These are phyloP conservation scores for Tetracladium maxilliforme DNA, from an alignment of 2,329 filamentous ascomycete genomes.

Conservation along the genomic window DNA sequence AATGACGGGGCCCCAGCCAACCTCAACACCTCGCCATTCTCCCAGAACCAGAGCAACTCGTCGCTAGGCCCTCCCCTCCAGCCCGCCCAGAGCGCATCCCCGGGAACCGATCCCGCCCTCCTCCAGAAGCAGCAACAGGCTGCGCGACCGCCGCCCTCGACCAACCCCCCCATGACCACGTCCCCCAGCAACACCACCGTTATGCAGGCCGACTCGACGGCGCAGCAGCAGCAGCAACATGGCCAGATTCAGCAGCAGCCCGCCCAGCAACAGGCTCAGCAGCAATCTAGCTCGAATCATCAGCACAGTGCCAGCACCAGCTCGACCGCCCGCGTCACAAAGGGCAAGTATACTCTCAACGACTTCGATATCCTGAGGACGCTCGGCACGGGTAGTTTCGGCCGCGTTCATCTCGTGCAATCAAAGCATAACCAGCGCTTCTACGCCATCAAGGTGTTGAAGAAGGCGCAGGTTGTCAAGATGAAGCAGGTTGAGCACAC, in stretches of 20 bases:
- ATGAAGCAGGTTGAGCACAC: conserved; percentile 99
- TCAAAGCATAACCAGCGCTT: conserved; percentile 96
- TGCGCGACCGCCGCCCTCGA: no score
- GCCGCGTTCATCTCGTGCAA: conserved; percentile 89
- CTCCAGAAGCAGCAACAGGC: no score
- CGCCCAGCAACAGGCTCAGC: conserved; percentile 16
- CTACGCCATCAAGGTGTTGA: conserved; percentile 96
- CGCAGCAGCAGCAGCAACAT: conserved; percentile 10
- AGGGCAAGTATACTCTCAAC: conserved; percentile 88
- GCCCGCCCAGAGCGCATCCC: no score
- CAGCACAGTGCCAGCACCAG: no score
- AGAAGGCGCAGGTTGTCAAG: conserved; percentile 96
- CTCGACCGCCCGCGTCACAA: conserved; percentile 56
- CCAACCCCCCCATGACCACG: no score
- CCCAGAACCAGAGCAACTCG: no score
- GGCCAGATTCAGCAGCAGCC: conserved; percentile 1
- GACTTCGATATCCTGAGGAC: conserved; percentile 89
- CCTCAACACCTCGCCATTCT: no score
- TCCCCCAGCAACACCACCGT: conserved; percentile 11
- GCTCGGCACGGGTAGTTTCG: conserved; percentile 91
- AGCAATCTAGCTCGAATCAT: conserved; percentile 13
- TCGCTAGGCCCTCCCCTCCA: no score
- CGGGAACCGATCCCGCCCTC: no score
- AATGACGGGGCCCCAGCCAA: no score
- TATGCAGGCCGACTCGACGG: conserved; percentile 12